Evolutionary conservation across 768 basidiomycete genomes (phyloP).

Genomic region (Kondoa malvinella): DNA sequence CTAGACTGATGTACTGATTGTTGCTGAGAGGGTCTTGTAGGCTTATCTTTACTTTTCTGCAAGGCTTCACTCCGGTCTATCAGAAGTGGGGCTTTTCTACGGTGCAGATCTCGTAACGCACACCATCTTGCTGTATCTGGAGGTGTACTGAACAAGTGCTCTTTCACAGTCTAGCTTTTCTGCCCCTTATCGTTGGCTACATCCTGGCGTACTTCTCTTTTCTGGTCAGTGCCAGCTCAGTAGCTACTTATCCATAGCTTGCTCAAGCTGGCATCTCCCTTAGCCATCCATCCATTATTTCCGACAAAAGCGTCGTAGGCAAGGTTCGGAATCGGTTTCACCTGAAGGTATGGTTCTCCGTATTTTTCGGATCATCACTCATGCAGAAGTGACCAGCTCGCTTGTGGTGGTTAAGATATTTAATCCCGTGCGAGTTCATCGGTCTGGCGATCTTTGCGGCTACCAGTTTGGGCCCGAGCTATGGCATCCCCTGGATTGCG

Average conservation of each 20-base stretch:
- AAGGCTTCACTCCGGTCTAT: slow-evolving; percentile 28
- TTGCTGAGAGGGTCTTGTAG: slow-evolving; percentile 27
- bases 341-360: slow-evolving; percentile 3
- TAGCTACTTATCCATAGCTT: no score
- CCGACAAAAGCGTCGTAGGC: slow-evolving; percentile 8
- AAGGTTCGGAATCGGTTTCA: slow-evolving; percentile 5
- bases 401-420: slow-evolving; percentile 14
- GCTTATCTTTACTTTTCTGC: slow-evolving; percentile 29
- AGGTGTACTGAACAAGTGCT: no score
- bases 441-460: slow-evolving; percentile 15
- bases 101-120: slow-evolving; percentile 20
- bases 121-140: no score
- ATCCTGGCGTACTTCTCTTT: not conserved
- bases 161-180: not conserved
- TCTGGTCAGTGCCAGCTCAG: no score
- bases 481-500: slow-evolving; percentile 15
- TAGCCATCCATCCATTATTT: slow-evolving; percentile 15
- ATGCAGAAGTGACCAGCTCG: slow-evolving; percentile 1
- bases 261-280: no score
- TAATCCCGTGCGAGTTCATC: slow-evolving; percentile 11
- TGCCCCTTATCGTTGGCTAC: not conserved
- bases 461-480: slow-evolving; percentile 7
- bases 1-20: slow-evolving; percentile 28
- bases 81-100: slow-evolving; percentile 27
- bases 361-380: not conserved